These are phyloP conservation scores for Sclerotinia nivalis DNA, from an alignment of 2,329 filamentous ascomycete genomes.

Conservation along the genomic window DNA sequence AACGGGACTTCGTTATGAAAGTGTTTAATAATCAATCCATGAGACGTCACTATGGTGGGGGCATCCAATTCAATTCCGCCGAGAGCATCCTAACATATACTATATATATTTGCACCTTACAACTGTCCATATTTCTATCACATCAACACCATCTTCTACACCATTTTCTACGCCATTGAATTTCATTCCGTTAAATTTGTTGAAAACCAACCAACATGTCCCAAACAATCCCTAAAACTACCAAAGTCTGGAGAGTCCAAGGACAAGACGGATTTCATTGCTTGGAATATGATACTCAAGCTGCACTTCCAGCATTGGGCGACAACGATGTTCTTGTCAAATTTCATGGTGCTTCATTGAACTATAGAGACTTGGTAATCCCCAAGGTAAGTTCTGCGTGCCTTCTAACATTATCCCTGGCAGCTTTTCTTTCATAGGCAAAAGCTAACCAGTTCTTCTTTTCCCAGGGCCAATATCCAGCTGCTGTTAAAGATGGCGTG, in stretches of 20 bases:
- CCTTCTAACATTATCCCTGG: too few species aligned
- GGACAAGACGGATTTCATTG: conserved; percentile 51
- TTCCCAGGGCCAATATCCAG: conserved; percentile 36
- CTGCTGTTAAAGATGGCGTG: conserved; percentile 31
- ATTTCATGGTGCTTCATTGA: conserved; percentile 45
- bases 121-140: neutral
- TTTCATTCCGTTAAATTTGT: neutral
- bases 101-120: neutral
- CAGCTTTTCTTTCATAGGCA: neutral
- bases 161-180: neutral
- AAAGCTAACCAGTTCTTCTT: neutral
- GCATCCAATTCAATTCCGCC: too few species aligned
- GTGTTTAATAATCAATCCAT: too few species aligned
- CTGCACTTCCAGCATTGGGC: conserved; percentile 45
- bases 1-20: too few species aligned
- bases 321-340: conserved; percentile 59
- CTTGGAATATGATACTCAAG: conserved; percentile 47
- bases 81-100: neutral
- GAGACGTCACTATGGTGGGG: neutral
- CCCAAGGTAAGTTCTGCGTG: conserved; percentile 35
- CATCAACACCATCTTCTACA: neutral
- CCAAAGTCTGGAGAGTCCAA: conserved; percentile 50
- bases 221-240: conserved; percentile 38
- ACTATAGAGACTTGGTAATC: conserved; percentile 45
- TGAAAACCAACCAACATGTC: neutral